These are phyloP conservation scores for Aspergillus carbonarius DNA, from an alignment of 2,329 filamentous ascomycete genomes.

Conservation along the genomic window DNA sequence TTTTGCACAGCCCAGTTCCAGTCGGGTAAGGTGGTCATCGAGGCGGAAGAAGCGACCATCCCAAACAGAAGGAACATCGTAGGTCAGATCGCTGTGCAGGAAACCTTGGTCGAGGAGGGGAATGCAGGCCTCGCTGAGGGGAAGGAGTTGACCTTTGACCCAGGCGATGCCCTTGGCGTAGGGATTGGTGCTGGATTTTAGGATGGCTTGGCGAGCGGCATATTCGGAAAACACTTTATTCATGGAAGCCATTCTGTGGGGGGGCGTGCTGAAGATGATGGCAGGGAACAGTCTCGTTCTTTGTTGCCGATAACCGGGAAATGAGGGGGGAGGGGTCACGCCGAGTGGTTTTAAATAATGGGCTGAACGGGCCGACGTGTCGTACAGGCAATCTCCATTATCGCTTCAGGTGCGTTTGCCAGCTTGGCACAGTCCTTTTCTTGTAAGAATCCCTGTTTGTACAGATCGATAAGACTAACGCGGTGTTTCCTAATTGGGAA, in stretches of 20 bases:
- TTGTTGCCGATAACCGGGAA: neutral
- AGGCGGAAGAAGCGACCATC: conserved; percentile 54
- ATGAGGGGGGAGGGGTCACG: neutral
- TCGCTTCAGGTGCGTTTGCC: neutral
- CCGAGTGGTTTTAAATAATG: neutral
- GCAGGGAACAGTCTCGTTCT: neutral
- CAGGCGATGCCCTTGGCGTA: conserved; percentile 51
- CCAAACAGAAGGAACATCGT: conserved; percentile 54
- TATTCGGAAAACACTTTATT: conserved; percentile 40
- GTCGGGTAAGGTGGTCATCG: conserved; percentile 49
- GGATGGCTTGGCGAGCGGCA: conserved; percentile 26
- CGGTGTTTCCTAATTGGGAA: no score
- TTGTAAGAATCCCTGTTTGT: neutral
- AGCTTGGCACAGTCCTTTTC: neutral
- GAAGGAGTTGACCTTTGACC: conserved; percentile 45
- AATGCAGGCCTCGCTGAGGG: conserved; percentile 41
- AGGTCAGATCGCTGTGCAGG: conserved; percentile 48
- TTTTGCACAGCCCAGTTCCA: conserved; percentile 48
- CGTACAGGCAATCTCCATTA: neutral
- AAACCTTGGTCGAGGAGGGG: conserved; percentile 1
- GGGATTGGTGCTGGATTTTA: conserved; percentile 38
- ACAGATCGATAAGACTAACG: no score
- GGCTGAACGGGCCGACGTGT: neutral
- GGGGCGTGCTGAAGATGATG: no score
- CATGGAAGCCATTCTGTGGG: neutral